phyloP scores from a whole-genome alignment of 2,329 filamentous ascomycete species.

The Neurospora crassa region DNA sequence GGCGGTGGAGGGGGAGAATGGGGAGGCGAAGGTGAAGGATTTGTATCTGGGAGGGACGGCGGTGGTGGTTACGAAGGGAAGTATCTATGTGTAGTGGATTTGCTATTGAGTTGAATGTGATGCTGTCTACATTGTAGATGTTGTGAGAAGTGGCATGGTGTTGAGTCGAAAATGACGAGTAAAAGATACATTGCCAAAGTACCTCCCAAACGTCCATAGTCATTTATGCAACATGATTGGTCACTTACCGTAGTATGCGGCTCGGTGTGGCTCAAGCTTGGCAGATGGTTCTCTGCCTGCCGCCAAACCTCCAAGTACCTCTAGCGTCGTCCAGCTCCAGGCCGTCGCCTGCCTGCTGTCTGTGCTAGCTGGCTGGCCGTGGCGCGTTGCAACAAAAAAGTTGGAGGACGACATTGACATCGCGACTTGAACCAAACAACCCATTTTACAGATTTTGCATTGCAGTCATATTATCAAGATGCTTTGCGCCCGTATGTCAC shows the following conservation, averaged over 20 bases:
- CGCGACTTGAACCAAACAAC: slow-evolving; percentile 5
- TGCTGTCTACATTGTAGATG: neutral
- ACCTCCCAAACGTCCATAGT: neutral
- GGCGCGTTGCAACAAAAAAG: slow-evolving; percentile 12
- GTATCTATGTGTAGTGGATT: slow-evolving; percentile 11
- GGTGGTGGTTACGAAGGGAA: slow-evolving; percentile 22
- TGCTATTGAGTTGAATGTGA: neutral
- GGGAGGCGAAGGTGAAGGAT: slow-evolving; percentile 15
- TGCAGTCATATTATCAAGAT: slow-evolving; percentile 12
- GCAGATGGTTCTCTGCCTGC: neutral
- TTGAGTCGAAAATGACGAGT: neutral
- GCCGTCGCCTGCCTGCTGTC: neutral
- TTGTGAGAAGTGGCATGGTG: neutral
- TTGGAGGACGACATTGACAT: slow-evolving; percentile 7
- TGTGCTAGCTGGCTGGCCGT: neutral
- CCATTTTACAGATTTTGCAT: slow-evolving; percentile 1
- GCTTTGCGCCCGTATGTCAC: slow-evolving; percentile 22
- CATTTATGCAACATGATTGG: neutral
- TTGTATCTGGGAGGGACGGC: slow-evolving; percentile 22
- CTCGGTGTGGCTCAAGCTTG: neutral
- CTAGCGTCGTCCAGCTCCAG: neutral
- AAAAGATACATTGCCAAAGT: neutral
- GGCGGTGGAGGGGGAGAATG: neutral
- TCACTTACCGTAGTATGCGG: neutral
- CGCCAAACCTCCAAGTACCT: neutral